A percentile compares a stretch with the other conserved stretches of the same genome.
Evolutionary conservation across 495 filamentous ascomycete species (phyloP).

Genomic region (Margaritispora aquatica): DNA sequence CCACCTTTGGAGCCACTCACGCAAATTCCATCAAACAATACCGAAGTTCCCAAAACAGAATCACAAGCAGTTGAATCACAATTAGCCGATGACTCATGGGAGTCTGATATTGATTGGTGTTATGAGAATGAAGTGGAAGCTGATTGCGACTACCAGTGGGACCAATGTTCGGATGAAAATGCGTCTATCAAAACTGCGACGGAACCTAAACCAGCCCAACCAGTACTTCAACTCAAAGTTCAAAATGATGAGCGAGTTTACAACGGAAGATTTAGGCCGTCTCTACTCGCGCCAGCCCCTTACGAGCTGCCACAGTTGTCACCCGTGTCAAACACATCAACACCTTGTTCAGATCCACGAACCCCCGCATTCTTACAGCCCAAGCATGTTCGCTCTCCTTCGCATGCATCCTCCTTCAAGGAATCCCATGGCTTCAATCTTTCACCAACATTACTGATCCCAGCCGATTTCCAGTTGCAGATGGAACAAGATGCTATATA

Average conservation of each 20-base stretch:
- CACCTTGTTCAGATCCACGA: slow-evolving; percentile 11
- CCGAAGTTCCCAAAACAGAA: neutral
- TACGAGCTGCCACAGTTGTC: slow-evolving; percentile 40
- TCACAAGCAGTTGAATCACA: slow-evolving; percentile 5
- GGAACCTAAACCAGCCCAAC: slow-evolving; percentile 16
- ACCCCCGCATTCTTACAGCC: slow-evolving; percentile 23
- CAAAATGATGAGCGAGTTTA: slow-evolving; percentile 22
- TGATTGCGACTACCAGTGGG: slow-evolving; percentile 86
- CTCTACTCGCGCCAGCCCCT: slow-evolving; percentile 33
- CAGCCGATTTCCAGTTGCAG: slow-evolving; percentile 26
- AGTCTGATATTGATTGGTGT: slow-evolving; percentile 91
- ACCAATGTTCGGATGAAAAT: slow-evolving; percentile 34
- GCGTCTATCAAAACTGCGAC: slow-evolving; percentile 19
- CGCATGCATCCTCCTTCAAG: slow-evolving; percentile 44
- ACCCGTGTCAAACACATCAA: slow-evolving; percentile 20
- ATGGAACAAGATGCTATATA: slow-evolving; percentile 22
- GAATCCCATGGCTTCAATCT: slow-evolving; percentile 49
- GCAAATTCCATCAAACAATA: neutral
- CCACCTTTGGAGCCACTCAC: slow-evolving; percentile 2
- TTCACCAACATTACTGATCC: slow-evolving; percentile 48
- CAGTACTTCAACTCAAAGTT: slow-evolving; percentile 14
- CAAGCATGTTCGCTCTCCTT: slow-evolving; percentile 26
- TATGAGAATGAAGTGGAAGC: slow-evolving; percentile 90
- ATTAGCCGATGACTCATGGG: slow-evolving; percentile 56
- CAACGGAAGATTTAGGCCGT: slow-evolving; percentile 22